These are phyloP conservation scores for Ascobolus immersus DNA, from an alignment of 495 filamentous ascomycete genomes.

Conservation along the genomic window DNA sequence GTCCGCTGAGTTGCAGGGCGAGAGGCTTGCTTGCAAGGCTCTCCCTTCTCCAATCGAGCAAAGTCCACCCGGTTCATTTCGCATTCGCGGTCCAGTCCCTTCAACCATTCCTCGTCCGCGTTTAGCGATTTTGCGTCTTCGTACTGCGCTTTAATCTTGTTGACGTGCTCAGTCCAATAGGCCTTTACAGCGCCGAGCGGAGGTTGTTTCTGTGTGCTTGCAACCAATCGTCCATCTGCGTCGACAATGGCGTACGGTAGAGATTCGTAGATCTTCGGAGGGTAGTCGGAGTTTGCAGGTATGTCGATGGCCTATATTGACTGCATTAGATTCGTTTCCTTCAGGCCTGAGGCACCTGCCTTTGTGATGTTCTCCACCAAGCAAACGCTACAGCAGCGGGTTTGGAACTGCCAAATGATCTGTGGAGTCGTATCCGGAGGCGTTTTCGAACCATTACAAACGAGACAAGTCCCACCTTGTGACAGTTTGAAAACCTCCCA, in stretches of 20 bases:
- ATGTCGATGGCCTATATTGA: neutral
- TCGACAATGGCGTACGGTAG: slow-evolving; percentile 41
- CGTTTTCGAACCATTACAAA: slow-evolving; percentile 17
- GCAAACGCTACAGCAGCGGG: slow-evolving; percentile 35
- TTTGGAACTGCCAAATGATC: slow-evolving; percentile 33
- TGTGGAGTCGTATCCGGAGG: too few species aligned
- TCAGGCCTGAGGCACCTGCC: neutral
- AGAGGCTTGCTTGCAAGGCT: slow-evolving; percentile 29
- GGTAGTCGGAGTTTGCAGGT: slow-evolving; percentile 2
- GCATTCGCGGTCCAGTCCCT: slow-evolving; percentile 37
- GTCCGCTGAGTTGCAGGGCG: slow-evolving; percentile 2
- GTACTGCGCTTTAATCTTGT: slow-evolving; percentile 28
- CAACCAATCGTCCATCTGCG: slow-evolving; percentile 27
- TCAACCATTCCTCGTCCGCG: slow-evolving; percentile 44
- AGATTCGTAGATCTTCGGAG: slow-evolving; percentile 31
- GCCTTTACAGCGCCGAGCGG: slow-evolving; percentile 27
- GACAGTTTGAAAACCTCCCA: slow-evolving; percentile 25
- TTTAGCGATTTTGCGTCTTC: slow-evolving; percentile 32
- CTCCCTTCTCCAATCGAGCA: slow-evolving; percentile 53
- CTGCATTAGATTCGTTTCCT: neutral
- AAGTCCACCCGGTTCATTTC: slow-evolving; percentile 29
- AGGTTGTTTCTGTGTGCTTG: slow-evolving; percentile 26
- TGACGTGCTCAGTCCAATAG: slow-evolving; percentile 33
- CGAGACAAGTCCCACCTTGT: slow-evolving; percentile 20
- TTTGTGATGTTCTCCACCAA: slow-evolving; percentile 19